Base-by-base conservation (phyloP, 495 filamentous ascomycete species). In the Copromyces sp. region DNA sequence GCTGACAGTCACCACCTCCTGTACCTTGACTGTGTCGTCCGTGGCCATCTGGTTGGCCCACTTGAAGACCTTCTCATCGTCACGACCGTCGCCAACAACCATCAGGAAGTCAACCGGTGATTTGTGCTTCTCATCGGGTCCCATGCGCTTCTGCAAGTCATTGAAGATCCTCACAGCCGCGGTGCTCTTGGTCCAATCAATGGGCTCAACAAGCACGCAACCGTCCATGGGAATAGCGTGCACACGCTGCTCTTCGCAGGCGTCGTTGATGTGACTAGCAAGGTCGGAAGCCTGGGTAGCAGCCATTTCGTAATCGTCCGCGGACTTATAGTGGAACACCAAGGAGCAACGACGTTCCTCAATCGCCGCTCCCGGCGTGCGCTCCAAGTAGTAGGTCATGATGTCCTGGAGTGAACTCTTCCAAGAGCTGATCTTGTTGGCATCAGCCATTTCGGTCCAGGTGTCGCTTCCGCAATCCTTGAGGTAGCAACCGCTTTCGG, bases 191-290 rank as follows among this genome's bases (percentile, higher is more conserved):
- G 90, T 95, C 84, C 90, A 95, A 74, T 91, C 88, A 11, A 87
- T 85, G 41, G 91, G 90, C 81, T 97, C 94, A 35, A 97, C 92
- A 11, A 93, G 82, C 35, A 98, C 87, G 29, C 90, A 90, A 40
- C 86, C 89, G 40, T 93, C 90, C 53, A 92, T 82, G n/a, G 93
- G 91, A 68, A 96, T 87, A 8, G 94, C 94, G 76, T 93, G 92
- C 17, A 97, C 91, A 14, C 89, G 87, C 80, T 95, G 92, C 70
- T 86, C 89, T 76, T 92, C 88, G 77, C 92, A 97, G 0, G 93
- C 91, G 80, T 96, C 94, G 76, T 97, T 97, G 84, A 98, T 95
- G 76, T 97, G 93, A 69, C 91, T 93, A 4, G 93, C 93, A 78
- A 92, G 93, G 78, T 97, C 94, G 17, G 89, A 90, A 3, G 93